These are phyloP conservation scores for Solanum tacnaense DNA, from an alignment of 257 asterid genomes.

Conservation along the genomic window DNA sequence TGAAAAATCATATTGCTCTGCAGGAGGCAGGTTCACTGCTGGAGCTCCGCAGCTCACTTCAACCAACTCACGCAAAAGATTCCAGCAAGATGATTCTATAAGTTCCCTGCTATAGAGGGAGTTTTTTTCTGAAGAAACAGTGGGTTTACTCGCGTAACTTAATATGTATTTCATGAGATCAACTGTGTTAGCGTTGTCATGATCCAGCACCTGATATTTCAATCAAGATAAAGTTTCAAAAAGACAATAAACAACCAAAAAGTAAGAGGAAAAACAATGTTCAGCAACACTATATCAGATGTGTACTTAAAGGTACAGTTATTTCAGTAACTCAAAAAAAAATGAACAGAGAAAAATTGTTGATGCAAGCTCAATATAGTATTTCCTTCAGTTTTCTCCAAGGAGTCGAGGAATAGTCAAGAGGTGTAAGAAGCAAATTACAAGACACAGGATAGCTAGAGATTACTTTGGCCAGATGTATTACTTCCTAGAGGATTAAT, in stretches of 20 bases:
- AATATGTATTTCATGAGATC: slow-evolving; percentile 89
- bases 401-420: background rate
- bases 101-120: slow-evolving; percentile 63
- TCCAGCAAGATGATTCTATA: slow-evolving; percentile 67
- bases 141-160: slow-evolving; percentile 76
- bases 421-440: background rate
- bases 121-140: slow-evolving; percentile 37
- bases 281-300: background rate
- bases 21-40: slow-evolving; percentile 19
- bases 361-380: background rate
- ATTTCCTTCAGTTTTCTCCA: background rate
- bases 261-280: background rate
- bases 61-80: slow-evolving; percentile 54
- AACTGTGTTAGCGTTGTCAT: slow-evolving; percentile 34
- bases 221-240: background rate
- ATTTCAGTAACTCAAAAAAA: background rate
- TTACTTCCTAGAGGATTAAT: background rate
- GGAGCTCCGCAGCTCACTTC: slow-evolving; percentile 35
- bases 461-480: background rate
- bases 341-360: background rate
- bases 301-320: background rate
- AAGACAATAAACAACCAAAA: background rate
- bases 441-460: background rate
- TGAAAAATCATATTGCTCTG: slow-evolving; percentile 20
- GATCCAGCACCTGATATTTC: slow-evolving; percentile 37